Percentiles rank a stretch among this genome's conserved stretches.
Evolutionary conservation across 1,284 basidiomycete species (phyloP).

Genomic region (Thelephora terrestris): DNA sequence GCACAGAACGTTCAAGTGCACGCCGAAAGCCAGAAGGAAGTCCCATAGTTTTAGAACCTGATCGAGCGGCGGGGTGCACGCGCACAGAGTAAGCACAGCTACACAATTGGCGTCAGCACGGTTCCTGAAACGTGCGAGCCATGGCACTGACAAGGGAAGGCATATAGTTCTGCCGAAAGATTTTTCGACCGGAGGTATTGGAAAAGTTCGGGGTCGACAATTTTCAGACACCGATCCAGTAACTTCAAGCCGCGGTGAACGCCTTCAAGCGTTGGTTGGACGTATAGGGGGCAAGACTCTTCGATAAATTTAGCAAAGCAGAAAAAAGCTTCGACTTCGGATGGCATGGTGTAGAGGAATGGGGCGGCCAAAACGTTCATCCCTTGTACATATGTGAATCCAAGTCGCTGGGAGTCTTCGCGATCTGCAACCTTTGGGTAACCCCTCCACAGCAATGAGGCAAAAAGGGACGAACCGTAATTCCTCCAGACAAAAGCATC

Average conservation of each 20-base stretch:
- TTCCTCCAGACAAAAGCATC: slow-evolving; percentile 98
- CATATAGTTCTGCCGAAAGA: slow-evolving; percentile 96
- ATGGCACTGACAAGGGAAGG: slow-evolving; percentile 77
- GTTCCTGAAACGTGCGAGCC: not conserved
- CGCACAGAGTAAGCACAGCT: slow-evolving; percentile 93
- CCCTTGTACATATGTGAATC: slow-evolving; percentile 92
- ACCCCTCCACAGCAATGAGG: not conserved
- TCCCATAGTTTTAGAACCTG: slow-evolving; percentile 96
- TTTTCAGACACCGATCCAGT: slow-evolving; percentile 83
- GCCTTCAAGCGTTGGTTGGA: slow-evolving; percentile 90
- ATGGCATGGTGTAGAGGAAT: slow-evolving; percentile 92
- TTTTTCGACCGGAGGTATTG: slow-evolving; percentile 80
- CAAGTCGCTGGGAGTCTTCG: slow-evolving; percentile 62
- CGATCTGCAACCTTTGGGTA: slow-evolving; percentile 35
- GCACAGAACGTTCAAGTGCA: slow-evolving; percentile 92
- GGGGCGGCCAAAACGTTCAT: slow-evolving; percentile 99
- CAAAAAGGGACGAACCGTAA: slow-evolving; percentile 41
- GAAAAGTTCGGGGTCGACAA: slow-evolving; percentile 83
- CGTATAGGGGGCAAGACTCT: slow-evolving; percentile 86
- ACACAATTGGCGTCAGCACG: not conserved
- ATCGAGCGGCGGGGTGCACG: slow-evolving; percentile 91
- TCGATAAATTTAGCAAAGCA: slow-evolving; percentile 95
- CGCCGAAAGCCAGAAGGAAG: slow-evolving; percentile 92
- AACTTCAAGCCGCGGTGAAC: slow-evolving; percentile 93
- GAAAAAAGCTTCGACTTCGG: slow-evolving; percentile 92